Conservation (phyloP, 495 filamentous ascomycete species). For the Daldinia childiae region DNA sequence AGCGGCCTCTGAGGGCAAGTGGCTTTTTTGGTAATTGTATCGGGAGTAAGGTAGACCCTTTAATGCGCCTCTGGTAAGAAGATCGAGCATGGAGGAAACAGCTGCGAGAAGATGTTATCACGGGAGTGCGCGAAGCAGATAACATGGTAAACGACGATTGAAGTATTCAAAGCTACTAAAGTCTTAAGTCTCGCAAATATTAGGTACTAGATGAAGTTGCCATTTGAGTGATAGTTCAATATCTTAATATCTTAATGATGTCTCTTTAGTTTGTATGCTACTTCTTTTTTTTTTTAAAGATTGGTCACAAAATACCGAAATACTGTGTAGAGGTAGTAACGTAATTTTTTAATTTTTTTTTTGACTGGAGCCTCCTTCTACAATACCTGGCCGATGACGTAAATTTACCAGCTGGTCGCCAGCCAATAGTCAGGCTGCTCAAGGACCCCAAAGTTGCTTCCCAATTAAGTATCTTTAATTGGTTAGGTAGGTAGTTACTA, state of each 20-base stretch:
- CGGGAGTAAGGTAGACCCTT: background rate
- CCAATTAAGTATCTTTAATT: background rate
- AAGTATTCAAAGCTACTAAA: background rate
- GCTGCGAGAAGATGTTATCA: constrained; percentile 11
- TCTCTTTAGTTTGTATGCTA: background rate
- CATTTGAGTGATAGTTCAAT: background rate
- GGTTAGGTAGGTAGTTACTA: no score
- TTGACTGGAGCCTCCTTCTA: constrained; percentile 1
- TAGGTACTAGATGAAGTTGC: background rate
- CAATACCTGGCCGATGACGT: background rate
- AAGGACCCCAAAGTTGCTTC: background rate
- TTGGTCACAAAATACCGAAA: background rate
- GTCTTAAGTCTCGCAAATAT: background rate
- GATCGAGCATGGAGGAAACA: constrained; percentile 27
- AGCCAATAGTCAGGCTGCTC: background rate
- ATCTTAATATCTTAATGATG: background rate
- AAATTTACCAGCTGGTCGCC: background rate
- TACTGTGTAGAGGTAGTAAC: background rate
- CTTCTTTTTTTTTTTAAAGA: background rate
- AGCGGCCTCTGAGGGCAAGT: background rate
- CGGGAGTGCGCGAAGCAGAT: constrained; percentile 13
- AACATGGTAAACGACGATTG: constrained; percentile 17
- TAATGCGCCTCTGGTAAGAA: constrained; percentile 22
- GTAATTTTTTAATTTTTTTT: no score
- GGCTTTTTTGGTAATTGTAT: background rate